These are phyloP conservation scores for Dioszegia crocea DNA, from an alignment of 768 basidiomycete genomes.

Conservation along the genomic window DNA sequence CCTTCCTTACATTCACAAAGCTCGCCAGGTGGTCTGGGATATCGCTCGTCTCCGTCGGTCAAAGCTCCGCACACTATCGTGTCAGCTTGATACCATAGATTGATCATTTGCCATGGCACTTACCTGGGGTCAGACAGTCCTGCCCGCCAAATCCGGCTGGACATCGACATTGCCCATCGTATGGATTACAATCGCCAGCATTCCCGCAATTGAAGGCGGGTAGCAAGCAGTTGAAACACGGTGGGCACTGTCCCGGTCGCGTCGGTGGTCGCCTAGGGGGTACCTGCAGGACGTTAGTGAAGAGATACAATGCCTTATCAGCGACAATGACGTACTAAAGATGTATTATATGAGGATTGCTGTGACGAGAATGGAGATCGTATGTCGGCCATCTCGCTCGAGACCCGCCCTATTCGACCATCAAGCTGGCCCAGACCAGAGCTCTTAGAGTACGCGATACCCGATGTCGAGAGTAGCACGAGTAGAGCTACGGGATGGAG, in stretches of 20 bases:
- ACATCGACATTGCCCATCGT: conserved; percentile 93
- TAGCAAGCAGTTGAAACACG: conserved; percentile 91
- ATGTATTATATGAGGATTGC: neutral
- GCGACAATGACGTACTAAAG: neutral
- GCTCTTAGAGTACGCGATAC: no score
- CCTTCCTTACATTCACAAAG: conserved; percentile 87
- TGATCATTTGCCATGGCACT: conserved; percentile 46
- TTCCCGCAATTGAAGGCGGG: conserved; percentile 90
- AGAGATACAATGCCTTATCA: no score
- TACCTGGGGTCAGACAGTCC: conserved; percentile 88
- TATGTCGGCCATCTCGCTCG: neutral
- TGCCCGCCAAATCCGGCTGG: conserved; percentile 97
- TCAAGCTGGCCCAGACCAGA: neutral
- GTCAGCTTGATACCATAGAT: neutral
- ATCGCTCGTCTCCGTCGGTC: conserved; percentile 79
- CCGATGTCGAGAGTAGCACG: no score
- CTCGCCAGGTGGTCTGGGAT: conserved; percentile 69
- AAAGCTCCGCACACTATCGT: conserved; percentile 83
- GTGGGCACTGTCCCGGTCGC: conserved; percentile 45
- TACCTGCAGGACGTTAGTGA: neutral
- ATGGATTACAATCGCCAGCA: conserved; percentile 82
- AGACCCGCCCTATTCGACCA: neutral
- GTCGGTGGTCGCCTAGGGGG: conserved; percentile 6
- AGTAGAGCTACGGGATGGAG: no score
- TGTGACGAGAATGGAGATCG: neutral